A percentile compares a stretch with the other conserved stretches of the same genome.
These are phyloP conservation scores for Abrus precatorius DNA, from an alignment of 306 rosid species.

Conservation along the genomic window DNA sequence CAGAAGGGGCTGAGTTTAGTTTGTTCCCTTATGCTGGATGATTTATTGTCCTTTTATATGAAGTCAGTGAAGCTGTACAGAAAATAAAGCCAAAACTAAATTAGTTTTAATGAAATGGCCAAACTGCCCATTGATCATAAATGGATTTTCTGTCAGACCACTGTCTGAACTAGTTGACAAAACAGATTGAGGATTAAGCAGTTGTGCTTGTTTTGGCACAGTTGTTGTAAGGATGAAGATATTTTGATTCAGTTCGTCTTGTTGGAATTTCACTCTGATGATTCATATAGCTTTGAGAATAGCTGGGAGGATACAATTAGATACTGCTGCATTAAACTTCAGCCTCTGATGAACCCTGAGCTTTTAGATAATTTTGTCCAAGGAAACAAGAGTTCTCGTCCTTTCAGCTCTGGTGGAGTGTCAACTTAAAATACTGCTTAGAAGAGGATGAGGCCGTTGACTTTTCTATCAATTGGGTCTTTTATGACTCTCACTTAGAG, in stretches of 20 bases:
- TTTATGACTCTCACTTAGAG: conserved; percentile 27
- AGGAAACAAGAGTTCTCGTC: conserved; percentile 51
- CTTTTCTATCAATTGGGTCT: conserved; percentile 45
- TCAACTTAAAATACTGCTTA: conserved; percentile 47
- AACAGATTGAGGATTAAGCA: conserved; percentile 26
- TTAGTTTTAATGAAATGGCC: conserved; percentile 57
- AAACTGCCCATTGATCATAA: conserved; percentile 55
- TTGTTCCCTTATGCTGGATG: conserved; percentile 47
- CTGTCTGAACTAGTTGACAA: conserved; percentile 37
- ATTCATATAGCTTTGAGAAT: conserved; percentile 25
- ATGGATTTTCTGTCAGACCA: conserved; percentile 37
- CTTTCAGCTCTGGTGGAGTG: conserved; percentile 53
- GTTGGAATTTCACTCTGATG: conserved; percentile 27
- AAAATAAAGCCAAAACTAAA: conserved; percentile 62
- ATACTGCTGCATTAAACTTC: conserved; percentile 27
- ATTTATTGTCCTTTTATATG: conserved; percentile 51
- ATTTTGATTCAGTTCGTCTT: conserved; percentile 10
- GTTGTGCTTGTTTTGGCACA: conserved; percentile 27
- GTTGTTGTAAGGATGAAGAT: conserved; percentile 16
- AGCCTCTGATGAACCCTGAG: conserved; percentile 12
- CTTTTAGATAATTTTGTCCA: conserved; percentile 13
- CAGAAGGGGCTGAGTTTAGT: conserved; percentile 47
- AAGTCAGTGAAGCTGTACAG: conserved; percentile 53
- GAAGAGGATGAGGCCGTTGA: conserved; percentile 56
- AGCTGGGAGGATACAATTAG: conserved; percentile 2